Percentiles rank a stretch among this genome's conserved stretches.
These are phyloP conservation scores for Rhizopus delemar DNA, from an alignment of 371 early-diverging fungal genomes.

Conservation along the genomic window DNA sequence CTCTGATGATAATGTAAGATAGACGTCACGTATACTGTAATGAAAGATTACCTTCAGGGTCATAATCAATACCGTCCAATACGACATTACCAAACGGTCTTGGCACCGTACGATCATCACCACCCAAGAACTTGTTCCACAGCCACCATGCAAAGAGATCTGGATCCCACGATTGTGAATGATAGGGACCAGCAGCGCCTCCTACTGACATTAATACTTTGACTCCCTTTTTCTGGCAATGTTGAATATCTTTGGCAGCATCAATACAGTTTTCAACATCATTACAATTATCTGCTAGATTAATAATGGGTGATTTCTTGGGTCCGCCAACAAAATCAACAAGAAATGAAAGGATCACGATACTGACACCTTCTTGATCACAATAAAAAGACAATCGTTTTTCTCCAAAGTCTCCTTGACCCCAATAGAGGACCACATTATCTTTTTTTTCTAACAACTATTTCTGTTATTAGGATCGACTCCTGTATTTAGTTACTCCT, in stretches of 20 bases:
- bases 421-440: constrained; percentile 37
- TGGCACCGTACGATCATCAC: constrained; percentile 26
- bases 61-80: constrained; percentile 50
- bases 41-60: constrained; percentile 47
- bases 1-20: constrained; percentile 10
- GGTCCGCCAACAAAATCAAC: constrained; percentile 41
- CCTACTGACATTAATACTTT: constrained; percentile 57
- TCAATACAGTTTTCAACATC: constrained; percentile 42
- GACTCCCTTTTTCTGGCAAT: constrained; percentile 63
- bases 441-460: constrained; percentile 8
- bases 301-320: constrained; percentile 39
- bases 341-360: constrained; percentile 59
- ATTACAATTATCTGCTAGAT: constrained; percentile 62
- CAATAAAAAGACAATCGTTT: constrained; percentile 56
- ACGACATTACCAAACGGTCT: constrained; percentile 39
- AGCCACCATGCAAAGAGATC: constrained; percentile 51
- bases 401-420: constrained; percentile 38
- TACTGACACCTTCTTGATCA: constrained; percentile 51
- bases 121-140: constrained; percentile 55
- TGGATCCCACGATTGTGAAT: constrained; percentile 32
- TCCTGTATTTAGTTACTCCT: not conserved
- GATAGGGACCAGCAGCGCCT: constrained; percentile 47
- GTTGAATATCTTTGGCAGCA: constrained; percentile 58
- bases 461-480: not conserved
- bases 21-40: not conserved